Evolutionary conservation across 73 alveolate genomes (phyloP).

Genomic region (Paramecium primaurelia): DNA sequence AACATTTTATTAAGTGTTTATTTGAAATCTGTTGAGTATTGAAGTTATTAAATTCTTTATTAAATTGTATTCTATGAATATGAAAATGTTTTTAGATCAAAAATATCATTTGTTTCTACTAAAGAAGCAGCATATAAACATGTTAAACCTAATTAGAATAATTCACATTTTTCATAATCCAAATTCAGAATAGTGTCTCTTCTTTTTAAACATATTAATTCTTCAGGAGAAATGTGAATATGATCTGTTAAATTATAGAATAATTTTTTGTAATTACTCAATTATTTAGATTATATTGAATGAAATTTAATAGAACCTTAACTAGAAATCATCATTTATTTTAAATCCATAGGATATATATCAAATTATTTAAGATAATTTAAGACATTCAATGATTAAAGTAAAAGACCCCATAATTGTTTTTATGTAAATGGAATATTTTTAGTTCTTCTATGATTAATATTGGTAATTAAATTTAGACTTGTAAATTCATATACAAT

Average conservation of each 20-base stretch:
- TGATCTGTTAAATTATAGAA: background rate
- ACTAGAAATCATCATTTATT: background rate
- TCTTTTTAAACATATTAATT: background rate
- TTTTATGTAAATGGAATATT: background rate
- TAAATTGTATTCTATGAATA: background rate
- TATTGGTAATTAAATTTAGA: background rate
- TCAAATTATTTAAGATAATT: background rate
- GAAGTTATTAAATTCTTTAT: background rate
- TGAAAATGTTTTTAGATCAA: background rate
- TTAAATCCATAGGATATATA: background rate
- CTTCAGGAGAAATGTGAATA: slow-evolving; percentile 29
- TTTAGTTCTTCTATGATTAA: background rate
- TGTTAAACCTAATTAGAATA: background rate
- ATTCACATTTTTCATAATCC: slow-evolving; percentile 38
- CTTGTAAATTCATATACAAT: background rate
- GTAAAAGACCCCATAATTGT: slow-evolving; percentile 10
- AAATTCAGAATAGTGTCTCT: background rate
- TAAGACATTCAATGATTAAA: background rate
- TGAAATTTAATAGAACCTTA: slow-evolving; percentile 19
- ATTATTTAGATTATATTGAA: background rate
- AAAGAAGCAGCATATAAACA: background rate
- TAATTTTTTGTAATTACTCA: background rate
- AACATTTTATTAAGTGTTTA: background rate
- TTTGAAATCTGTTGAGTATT: background rate
- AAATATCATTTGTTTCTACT: background rate